These are phyloP conservation scores for Phytopythium kandeliae DNA, from an alignment of 352 stramenopile genomes.

Conservation along the genomic window DNA sequence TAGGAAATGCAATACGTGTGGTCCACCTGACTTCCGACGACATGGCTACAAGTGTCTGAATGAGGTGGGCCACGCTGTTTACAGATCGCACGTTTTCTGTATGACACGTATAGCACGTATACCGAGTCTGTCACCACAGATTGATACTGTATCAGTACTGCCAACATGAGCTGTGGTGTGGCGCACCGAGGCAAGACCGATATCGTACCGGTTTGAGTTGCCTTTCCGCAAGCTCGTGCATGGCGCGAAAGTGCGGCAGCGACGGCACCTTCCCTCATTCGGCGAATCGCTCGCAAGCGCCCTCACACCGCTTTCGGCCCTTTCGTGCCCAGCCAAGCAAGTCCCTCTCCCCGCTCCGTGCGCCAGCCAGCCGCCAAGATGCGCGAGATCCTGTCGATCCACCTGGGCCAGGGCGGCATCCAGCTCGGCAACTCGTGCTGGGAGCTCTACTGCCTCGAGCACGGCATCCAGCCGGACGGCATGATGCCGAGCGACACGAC, in stretches of 20 bases:
- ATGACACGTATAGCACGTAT: no score
- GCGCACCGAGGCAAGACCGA: no score
- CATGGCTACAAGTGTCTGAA: not conserved
- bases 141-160: no score
- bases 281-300: conserved; percentile 1
- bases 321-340: conserved; percentile 1
- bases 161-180: no score
- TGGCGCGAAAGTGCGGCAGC: no score
- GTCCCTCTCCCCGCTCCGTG: not conserved
- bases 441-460: conserved; percentile 85
- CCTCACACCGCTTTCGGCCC: conserved; percentile 5
- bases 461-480: conserved; percentile 90
- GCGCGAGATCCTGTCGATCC: conserved; percentile 94
- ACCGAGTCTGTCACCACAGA: no score
- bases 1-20: not conserved
- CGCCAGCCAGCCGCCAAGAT: conserved; percentile 17
- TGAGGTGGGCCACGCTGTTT: not conserved
- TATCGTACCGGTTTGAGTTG: no score
- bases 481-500: conserved; percentile 9
- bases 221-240: no score
- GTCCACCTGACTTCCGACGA: not conserved
- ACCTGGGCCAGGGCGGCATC: conserved; percentile 89
- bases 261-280: no score
- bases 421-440: conserved; percentile 80
- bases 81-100: no score